These are phyloP conservation scores for Blastomyces percursus DNA, from an alignment of 2,329 filamentous ascomycete species.

Conservation along the genomic window DNA sequence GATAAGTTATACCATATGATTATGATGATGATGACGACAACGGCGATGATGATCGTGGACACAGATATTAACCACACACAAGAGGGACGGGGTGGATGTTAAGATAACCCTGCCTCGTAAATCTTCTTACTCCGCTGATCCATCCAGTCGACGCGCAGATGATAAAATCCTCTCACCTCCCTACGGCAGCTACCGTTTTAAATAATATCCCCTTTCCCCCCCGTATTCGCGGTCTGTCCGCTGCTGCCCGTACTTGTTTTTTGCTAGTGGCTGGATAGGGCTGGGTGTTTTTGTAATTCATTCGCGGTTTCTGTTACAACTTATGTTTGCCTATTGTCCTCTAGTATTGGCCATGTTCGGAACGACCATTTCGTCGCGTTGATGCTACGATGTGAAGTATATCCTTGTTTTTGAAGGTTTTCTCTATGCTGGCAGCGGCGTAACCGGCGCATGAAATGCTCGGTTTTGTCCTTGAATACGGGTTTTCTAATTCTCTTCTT, in stretches of 20 bases:
- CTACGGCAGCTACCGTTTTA: not conserved
- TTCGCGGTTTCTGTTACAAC: not conserved
- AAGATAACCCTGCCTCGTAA: not conserved
- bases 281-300: not conserved
- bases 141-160: not conserved
- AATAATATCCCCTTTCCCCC: not conserved
- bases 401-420: not conserved
- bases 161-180: not conserved
- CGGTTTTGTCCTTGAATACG: not conserved
- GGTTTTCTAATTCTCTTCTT: too few relatives aligned
- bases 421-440: not conserved
- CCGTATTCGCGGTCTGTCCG: not conserved
- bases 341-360: not conserved
- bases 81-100: too few relatives aligned
- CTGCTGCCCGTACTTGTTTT: not conserved
- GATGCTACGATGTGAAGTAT: not conserved
- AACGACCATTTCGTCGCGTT: not conserved
- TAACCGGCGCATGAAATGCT: not conserved
- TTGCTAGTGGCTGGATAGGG: not conserved
- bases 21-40: not conserved
- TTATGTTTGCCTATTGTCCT: not conserved
- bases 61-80: too few relatives aligned
- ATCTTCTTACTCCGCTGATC: too few relatives aligned
- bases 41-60: not conserved
- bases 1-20: not conserved